phyloP scores from a whole-genome alignment of 768 basidiomycete species.

The Collybiopsis luxurians region DNA sequence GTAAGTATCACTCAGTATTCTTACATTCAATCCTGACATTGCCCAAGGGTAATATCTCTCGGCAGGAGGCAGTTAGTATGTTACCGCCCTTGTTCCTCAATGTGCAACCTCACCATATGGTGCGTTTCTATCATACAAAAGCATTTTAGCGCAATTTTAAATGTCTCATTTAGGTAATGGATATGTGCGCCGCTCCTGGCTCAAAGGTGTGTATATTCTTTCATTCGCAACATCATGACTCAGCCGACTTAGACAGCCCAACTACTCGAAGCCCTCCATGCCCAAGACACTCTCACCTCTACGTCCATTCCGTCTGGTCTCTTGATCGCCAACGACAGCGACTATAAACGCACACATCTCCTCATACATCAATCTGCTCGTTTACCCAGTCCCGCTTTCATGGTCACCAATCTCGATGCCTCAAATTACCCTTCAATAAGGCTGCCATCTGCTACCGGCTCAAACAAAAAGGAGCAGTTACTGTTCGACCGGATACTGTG shows the following conservation, averaged over 20 bases:
- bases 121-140: slow-evolving; percentile 26
- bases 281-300: slow-evolving; percentile 61
- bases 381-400: slow-evolving; percentile 84
- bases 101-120: slow-evolving; percentile 88
- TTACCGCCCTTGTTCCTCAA: slow-evolving; percentile 94
- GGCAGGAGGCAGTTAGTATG: slow-evolving; percentile 99
- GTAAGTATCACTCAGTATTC: slow-evolving; percentile 41
- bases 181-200: slow-evolving; percentile 98
- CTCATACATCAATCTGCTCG: slow-evolving; percentile 97
- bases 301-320: slow-evolving; percentile 79
- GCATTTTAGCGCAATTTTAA: background rate
- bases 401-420: slow-evolving; percentile 97
- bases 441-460: slow-evolving; percentile 35
- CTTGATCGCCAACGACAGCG: slow-evolving; percentile 93
- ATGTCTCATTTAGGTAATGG: slow-evolving; percentile 61
- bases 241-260: slow-evolving; percentile 72
- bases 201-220: slow-evolving; percentile 64
- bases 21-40: slow-evolving; percentile 4
- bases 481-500: slow-evolving; percentile 92
- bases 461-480: slow-evolving; percentile 47
- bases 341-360: slow-evolving; percentile 91
- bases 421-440: slow-evolving; percentile 76
- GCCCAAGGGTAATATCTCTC: slow-evolving; percentile 84
- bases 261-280: slow-evolving; percentile 91
- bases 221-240: background rate